Base-by-base conservation (phyloP, 1,284 basidiomycete genomes). In the Cutaneotrichosporon cavernicola region DNA sequence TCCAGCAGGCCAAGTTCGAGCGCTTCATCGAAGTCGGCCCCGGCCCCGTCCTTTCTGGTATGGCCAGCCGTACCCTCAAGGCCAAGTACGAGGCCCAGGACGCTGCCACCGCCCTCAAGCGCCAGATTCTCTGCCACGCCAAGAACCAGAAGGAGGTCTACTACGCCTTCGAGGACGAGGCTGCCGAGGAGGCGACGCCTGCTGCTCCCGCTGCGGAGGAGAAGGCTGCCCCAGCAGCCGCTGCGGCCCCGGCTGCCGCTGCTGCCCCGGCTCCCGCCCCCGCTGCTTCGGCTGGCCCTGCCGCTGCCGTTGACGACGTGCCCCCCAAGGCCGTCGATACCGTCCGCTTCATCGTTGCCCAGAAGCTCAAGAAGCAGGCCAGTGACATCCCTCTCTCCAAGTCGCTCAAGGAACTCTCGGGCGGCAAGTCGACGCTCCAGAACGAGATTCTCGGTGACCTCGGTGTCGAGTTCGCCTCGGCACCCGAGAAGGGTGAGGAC, bases 141-240 rank as follows among this genome's bases (percentile, higher is more conserved):
- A 99, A 98, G 86, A 89, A 99, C 79, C 86, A 86, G 69, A 97
- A 96, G 82, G 93, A 98, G 80, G 93, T 98, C 56, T 98, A 98
- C 83, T 99, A 98, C 81, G 88, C 92, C 74, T 97, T 94, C 81
- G 96, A 98, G 79, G 97, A 99, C 72, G 92, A 91, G 70, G 83
- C 80, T 56, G 79, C 63, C 31, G 82, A 80, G 53, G 75, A 73
- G 40, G 73, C 78, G 38, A 51, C 58, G 22, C 16, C 56, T 9
- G 59, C 83, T 6, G 70, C 84, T 26, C 66, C 82, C 21, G 73
- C 82, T 50, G 49, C 85, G 31, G 68, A 75, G 21, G 73, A 80
- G 5, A 73, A 85, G 47, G 67, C 84, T 9, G 73, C 85, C 46
- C 68, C 84, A 10, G 76, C 84, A 18, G 71, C 82, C 7, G 68